Base-by-base conservation (phyloP, 2,329 filamentous ascomycete species). In the Phoma sp. region DNA sequence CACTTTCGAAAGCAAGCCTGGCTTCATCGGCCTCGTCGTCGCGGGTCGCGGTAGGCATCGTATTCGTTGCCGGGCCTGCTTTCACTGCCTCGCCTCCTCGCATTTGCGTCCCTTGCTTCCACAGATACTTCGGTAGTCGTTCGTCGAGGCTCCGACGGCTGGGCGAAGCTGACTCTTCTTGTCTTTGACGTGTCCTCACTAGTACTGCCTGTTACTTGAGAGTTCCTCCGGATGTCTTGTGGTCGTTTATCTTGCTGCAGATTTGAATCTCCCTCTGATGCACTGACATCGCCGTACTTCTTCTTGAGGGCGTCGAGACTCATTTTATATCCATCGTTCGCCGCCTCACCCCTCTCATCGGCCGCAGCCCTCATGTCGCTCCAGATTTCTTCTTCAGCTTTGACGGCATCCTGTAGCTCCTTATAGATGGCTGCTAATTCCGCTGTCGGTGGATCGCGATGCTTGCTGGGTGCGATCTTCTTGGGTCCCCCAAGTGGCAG, bases 401-500 rank as follows among this genome's bases (percentile, higher is more conserved):
- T 36, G 12, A 64, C 53, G 5, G 55, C 52, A 17, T 53, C 51
- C 2, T 47, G 53, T 4, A 64, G 39, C 25, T 62, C 48, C 9
- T 33, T 49, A 28, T 51, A 47, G n/a, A 30, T 2, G 10, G 34
- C 33, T 23, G 26, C 28, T 7, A 29, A 7, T 12, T 40, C 34
- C 12, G 30, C 17, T 26, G 25, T 26, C 5, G 34, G 29, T 28
- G 39, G 28, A 12, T 23, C 32, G 28, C 21, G 50, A 9, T 10
- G 21, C 10, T 40, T 30, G 28, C 33, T 40, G 3, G 51, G 33
- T 14, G n/a, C 14, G 5, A 39, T 43, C 11, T 40, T 30, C 7
- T 15, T 17, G 6, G 42, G 50, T 6, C 62, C 56, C 2, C 61
- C 57, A 2, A 61, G 28, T 1, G 61, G 59, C 4, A 64, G 25